Base-by-base conservation (phyloP, 768 basidiomycete genomes). In the Auriscalpium microsporum region DNA sequence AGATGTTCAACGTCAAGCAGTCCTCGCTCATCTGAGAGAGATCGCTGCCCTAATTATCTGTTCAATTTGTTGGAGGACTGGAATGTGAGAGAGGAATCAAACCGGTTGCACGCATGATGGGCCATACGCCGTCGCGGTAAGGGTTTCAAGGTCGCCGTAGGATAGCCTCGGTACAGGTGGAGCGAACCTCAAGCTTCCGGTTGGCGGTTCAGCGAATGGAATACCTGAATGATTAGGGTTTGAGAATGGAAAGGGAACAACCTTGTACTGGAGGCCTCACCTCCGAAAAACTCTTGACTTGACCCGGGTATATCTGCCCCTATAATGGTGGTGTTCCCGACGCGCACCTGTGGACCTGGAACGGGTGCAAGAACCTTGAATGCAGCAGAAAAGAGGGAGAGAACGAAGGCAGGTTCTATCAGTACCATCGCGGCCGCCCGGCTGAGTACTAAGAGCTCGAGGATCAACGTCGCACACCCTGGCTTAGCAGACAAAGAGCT, bases 1-100 rank as follows among this genome's bases (percentile, higher is more conserved):
- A 73, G 33, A 82, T 65, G 61, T 81, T 80, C 47, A 81, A 57
- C 8, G 65, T 73, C 45, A 81, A 64, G 56, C 79, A 80, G 58
- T 80, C 73, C 59, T 81, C 80, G 2, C 72, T 73, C 35, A 66
- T 61, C 38, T 54, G 33, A 19, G 33, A 34, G 13, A 48, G 11
- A 28, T 44, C 14, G 50, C 52, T 34, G 35, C 2, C 10, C 48
- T 45, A 28, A 19, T 8, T 44, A 37, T 34, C 19, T 7, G 40
- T 17, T 23, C n/a, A 11, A 3, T 28, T 4, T 28, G 28, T 4
- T 28, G 28, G 28, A 28, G 2, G 28, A 28, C 5, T 28, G 28
- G 2, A 28, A 28, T 28, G 7, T 11, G 14, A 17, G n/a, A 19
- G 44, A n/a, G 34, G 53, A 23, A 48, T 57, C 51, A 14, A 28